Percentiles rank a stretch among this genome's conserved stretches.
Conservation (phyloP, 2,329 filamentous ascomycete species). For the Pseudonectria buxi region DNA sequence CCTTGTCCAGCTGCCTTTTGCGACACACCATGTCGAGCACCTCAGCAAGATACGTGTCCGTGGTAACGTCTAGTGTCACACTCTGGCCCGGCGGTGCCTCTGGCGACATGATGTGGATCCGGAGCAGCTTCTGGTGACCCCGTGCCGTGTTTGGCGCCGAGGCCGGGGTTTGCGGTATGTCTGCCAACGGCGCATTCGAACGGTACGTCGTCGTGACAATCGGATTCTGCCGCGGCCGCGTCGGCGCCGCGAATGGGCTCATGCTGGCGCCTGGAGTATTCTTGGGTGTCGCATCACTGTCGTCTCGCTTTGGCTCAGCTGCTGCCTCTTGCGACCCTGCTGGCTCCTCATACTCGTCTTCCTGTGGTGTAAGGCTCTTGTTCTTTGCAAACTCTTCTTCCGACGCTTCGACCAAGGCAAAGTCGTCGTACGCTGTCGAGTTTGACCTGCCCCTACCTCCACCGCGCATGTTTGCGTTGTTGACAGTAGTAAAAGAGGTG, state of each 20-base stretch:
- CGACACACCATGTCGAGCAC: conserved; percentile 72
- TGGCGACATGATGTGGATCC: conserved; percentile 63
- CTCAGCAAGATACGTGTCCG: conserved; percentile 76
- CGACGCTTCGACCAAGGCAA: conserved; percentile 69
- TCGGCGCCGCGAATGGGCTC: conserved; percentile 23
- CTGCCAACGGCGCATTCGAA: conserved; percentile 46
- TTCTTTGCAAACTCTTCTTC: conserved; percentile 63
- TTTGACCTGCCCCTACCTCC: conserved; percentile 55
- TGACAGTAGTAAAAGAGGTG: conserved; percentile 74
- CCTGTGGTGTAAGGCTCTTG: conserved; percentile 59
- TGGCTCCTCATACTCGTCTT: conserved; percentile 40
- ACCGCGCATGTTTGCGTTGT: conserved; percentile 69
- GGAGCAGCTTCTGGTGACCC: conserved; percentile 63
- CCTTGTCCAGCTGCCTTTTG: conserved; percentile 72
- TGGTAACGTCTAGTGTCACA: conserved; percentile 68
- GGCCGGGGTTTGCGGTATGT: conserved; percentile 45
- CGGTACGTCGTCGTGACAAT: conserved; percentile 56
- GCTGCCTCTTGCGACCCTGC: conserved; percentile 25
- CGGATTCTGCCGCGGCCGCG: conserved; percentile 46
- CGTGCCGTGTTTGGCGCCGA: conserved; percentile 39
- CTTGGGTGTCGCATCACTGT: conserved; percentile 21
- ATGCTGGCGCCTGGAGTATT: conserved; percentile 23
- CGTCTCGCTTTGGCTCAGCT: conserved; percentile 23
- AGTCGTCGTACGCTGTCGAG: conserved; percentile 75
- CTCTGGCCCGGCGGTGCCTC: conserved; percentile 67